phyloP scores from a whole-genome alignment of 495 filamentous ascomycete species.

The Tuber magnatum region DNA sequence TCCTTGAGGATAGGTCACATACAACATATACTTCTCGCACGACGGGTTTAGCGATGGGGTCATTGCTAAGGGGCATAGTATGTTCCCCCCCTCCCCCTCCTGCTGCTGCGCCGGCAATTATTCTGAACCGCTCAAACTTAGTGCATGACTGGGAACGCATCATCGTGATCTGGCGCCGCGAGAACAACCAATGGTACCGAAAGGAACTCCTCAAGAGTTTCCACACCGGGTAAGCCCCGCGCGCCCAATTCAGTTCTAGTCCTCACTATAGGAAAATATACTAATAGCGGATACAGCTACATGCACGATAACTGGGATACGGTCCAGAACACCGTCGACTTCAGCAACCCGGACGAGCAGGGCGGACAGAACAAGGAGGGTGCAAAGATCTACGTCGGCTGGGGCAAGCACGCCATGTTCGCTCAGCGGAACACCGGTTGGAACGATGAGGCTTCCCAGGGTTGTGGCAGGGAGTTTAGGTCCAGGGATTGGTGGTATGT shows the following conservation, averaged over 20 bases:
- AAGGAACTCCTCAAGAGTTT: conserved; percentile 29
- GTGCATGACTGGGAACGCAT: conserved; percentile 34
- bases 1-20: conserved; percentile 13
- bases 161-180: conserved; percentile 35
- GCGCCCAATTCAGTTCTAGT: background rate
- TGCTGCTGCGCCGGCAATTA: background rate
- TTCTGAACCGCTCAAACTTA: conserved; percentile 10
- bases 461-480: conserved; percentile 31
- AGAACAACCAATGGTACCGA: conserved; percentile 25
- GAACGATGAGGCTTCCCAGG: conserved; percentile 29
- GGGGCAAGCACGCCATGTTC: conserved; percentile 39
- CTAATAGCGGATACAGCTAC: background rate
- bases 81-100: background rate
- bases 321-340: conserved; percentile 30
- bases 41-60: conserved; percentile 30
- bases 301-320: conserved; percentile 23
- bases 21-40: conserved; percentile 32
- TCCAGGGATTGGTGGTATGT: conserved; percentile 26
- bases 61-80: conserved; percentile 32
- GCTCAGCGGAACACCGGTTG: conserved; percentile 29
- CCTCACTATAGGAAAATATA: too few relatives aligned
- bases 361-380: conserved; percentile 28
- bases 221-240: conserved; percentile 22
- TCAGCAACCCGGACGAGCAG: conserved; percentile 24
- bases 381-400: conserved; percentile 37